phyloP scores from a whole-genome alignment of 352 stramenopile genomes.

The Blastocystis sp. region DNA sequence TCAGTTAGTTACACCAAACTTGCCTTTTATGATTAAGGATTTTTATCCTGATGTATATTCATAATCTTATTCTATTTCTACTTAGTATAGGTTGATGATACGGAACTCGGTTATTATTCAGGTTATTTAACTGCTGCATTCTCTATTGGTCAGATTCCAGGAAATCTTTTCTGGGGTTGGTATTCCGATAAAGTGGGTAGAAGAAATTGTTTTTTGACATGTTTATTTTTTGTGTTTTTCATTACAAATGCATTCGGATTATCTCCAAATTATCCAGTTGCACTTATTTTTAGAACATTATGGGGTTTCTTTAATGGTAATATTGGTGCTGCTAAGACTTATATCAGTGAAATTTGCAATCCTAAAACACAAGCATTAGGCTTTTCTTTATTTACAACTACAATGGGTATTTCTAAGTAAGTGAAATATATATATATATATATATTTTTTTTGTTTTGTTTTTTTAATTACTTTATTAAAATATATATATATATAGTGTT shows the following conservation, averaged over 20 bases:
- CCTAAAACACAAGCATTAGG: slow-evolving; percentile 30
- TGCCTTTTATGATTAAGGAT: slow-evolving; percentile 20
- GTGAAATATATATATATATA: no score
- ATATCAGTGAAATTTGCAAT: slow-evolving; percentile 38
- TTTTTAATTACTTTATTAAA: no score
- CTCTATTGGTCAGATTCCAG: slow-evolving; percentile 19
- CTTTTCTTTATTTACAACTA: slow-evolving; percentile 30
- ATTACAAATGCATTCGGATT: slow-evolving; percentile 31
- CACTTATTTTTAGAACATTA: slow-evolving; percentile 1
- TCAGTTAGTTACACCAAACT: slow-evolving; percentile 12
- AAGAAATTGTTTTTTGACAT: slow-evolving; percentile 4
- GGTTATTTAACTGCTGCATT: slow-evolving; percentile 26
- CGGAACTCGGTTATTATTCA: slow-evolving; percentile 19
- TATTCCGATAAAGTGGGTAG: slow-evolving; percentile 24
- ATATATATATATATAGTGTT: slow-evolving; percentile 4
- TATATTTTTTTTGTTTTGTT: no score
- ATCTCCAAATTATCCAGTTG: slow-evolving; percentile 1
- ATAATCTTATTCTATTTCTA: neutral
- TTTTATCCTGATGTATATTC: slow-evolving; percentile 21
- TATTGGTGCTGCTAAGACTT: slow-evolving; percentile 30
- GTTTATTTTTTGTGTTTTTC: slow-evolving; percentile 31
- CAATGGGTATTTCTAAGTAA: slow-evolving; percentile 20
- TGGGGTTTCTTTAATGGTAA: slow-evolving; percentile 36
- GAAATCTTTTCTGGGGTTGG: slow-evolving; percentile 38
- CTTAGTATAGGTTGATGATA: slow-evolving; percentile 12